These are phyloP conservation scores for Talaromyces pinophilus DNA, from an alignment of 2,329 filamentous ascomycete species.

Conservation along the genomic window DNA sequence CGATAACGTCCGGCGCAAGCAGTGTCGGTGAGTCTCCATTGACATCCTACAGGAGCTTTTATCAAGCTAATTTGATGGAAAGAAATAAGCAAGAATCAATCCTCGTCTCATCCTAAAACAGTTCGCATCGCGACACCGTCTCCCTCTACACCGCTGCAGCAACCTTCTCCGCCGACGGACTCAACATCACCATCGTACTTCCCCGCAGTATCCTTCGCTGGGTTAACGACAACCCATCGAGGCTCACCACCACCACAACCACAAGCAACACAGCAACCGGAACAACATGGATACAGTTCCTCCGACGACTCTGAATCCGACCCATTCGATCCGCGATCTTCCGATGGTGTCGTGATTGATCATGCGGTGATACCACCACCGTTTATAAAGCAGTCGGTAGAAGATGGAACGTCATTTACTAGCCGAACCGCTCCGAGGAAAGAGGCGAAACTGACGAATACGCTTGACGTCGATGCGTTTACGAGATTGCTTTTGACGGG, in stretches of 20 bases:
- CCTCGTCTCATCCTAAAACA: constrained; percentile 25
- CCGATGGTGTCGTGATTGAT: constrained; percentile 17
- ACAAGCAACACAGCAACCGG: background rate
- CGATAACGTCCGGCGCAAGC: constrained; percentile 19
- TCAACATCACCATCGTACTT: constrained; percentile 19
- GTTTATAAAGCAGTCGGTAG: background rate
- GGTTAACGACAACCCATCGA: constrained; percentile 23
- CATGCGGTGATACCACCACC: background rate
- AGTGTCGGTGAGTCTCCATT: background rate
- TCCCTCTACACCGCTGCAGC: constrained; percentile 35
- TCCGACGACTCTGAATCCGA: constrained; percentile 39
- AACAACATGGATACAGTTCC: constrained; percentile 27
- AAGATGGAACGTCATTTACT: background rate
- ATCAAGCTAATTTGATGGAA: background rate
- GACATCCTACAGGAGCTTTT: background rate
- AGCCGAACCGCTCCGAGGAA: background rate
- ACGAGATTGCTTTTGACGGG: constrained; percentile 75
- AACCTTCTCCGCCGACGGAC: constrained; percentile 30
- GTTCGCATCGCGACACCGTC: constrained; percentile 45
- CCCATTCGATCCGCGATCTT: constrained; percentile 41
- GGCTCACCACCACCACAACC: constrained; percentile 22
- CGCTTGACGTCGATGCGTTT: constrained; percentile 77
- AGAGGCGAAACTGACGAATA: constrained; percentile 27
- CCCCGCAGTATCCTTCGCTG: constrained; percentile 24
- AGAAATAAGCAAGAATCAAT: background rate